Evolutionary conservation across 2,329 filamentous ascomycete species (phyloP), one percentile per base, ranked within the genome.

Genomic region (Botryosphaeria agaves): DNA sequence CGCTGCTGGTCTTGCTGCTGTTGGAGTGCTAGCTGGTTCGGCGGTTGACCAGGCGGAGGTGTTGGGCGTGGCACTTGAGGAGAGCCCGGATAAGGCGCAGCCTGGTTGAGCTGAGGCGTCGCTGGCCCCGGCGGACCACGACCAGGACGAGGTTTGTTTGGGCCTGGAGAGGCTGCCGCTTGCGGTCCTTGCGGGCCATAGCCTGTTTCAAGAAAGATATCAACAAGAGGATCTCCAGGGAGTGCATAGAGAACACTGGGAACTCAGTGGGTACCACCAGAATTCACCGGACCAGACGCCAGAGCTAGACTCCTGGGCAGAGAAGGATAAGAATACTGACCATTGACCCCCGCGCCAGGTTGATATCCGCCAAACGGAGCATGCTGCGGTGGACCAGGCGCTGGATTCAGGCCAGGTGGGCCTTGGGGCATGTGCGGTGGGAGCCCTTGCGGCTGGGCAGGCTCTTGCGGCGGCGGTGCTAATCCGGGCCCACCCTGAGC

Each of bases 51-150:
- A 5, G 61, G 62, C 20, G 68, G 60, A 61, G 82, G 59, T 16
- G 82, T 85, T 5, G 84, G 85, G 41, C 89, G 83, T 41, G 80
- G 76, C 34, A 91, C 76, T 54, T 91, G 81, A 30, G 87, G 85
- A 28, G 85, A 93, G 39, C 84, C 81, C 21, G 82, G 77, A 49
- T 93, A 93, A 16, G 84, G 78, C 34, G 85, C 76, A 32, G 80
- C 77, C 34, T 80, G 83, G 56, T 81, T 84, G 55, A 93, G 83
- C 57, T 94, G 84, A 36, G 87, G 85, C 37, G 89, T 94, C 17
- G 84, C 80, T 36, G 85, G 83, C 27, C 77, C 70, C 18, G 64
- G 65, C 32, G 63, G 65, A 32, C 64, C 64, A 35, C 75, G 74
- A 32, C 42, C 48, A 26, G 78, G 69, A 34, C 69, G 72, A 32